A percentile compares a stretch with the other conserved stretches of the same genome.
These are phyloP conservation scores for Magnaporthiopsis incrustans DNA, from an alignment of 2,329 filamentous ascomycete genomes.

Conservation along the genomic window DNA sequence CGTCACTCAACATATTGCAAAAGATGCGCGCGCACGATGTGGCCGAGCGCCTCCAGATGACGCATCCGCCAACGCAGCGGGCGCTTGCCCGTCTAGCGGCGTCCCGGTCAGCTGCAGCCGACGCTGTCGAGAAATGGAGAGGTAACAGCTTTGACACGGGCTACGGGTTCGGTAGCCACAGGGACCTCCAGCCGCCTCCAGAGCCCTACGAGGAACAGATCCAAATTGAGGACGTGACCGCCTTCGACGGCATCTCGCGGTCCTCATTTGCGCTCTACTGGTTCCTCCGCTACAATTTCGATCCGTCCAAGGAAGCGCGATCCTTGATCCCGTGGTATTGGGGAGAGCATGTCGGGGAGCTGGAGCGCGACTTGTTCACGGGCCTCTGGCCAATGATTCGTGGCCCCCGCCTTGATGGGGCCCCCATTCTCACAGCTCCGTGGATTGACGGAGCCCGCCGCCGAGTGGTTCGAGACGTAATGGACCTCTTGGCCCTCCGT, in stretches of 20 bases:
- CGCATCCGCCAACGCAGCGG: conserved; percentile 2
- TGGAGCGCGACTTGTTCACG: neutral
- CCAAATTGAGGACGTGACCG: neutral
- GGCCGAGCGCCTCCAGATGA: neutral
- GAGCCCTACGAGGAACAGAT: neutral
- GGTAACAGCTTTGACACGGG: neutral
- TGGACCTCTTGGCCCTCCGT: no score
- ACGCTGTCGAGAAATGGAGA: neutral
- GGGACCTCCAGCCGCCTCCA: neutral
- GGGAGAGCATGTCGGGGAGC: neutral
- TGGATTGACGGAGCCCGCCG: no score
- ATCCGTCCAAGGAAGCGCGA: neutral
- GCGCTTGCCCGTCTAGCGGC: neutral
- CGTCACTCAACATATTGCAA: neutral
- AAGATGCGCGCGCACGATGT: neutral
- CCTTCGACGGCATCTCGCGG: neutral
- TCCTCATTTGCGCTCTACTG: neutral
- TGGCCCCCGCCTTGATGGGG: no score
- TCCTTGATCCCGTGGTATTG: conserved; percentile 3
- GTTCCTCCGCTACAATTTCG: neutral
- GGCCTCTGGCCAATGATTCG: neutral
- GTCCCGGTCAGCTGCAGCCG: no score
- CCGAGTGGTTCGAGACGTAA: no score
- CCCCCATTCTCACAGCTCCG: no score
- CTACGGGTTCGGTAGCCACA: no score